phyloP scores from a whole-genome alignment of 208 protist species.

The Porcisia hertigi region DNA sequence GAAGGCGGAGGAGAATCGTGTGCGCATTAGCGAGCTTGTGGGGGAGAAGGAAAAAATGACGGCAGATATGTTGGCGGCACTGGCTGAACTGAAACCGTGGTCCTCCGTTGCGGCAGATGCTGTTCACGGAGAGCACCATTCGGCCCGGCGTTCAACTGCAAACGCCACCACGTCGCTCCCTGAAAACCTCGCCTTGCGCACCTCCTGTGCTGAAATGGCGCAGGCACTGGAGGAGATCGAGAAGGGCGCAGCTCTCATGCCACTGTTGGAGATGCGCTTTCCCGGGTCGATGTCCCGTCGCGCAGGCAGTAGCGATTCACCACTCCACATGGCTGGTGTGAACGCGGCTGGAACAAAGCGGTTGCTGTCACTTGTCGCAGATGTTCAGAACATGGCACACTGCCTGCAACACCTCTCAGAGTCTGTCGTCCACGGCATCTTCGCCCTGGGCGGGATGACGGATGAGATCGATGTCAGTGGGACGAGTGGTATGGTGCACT shows the following conservation, averaged over 20 bases:
- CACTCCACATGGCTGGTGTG: not conserved
- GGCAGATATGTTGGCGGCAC: constrained; percentile 6
- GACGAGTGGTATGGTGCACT: not conserved
- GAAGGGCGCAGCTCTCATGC: not conserved
- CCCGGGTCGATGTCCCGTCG: not conserved
- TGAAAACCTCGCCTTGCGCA: not conserved
- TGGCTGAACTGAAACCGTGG: constrained; percentile 19
- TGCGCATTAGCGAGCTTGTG: constrained; percentile 5
- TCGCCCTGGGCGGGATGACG: constrained; percentile 20
- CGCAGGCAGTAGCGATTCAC: not conserved
- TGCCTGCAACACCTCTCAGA: constrained; percentile 27
- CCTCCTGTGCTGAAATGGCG: constrained; percentile 13
- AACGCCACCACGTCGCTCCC: not conserved
- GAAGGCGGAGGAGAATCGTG: constrained; percentile 14
- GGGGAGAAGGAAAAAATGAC: constrained; percentile 9
- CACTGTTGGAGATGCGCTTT: constrained; percentile 15
- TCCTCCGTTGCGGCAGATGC: constrained; percentile 9
- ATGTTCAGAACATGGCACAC: constrained; percentile 27
- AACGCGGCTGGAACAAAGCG: not conserved
- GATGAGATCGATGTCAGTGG: not conserved
- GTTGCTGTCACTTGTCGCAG: constrained; percentile 16
- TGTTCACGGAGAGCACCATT: not conserved
- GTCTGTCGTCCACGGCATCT: constrained; percentile 32
- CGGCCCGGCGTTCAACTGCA: not conserved
- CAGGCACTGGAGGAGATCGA: constrained; percentile 24